phyloP scores from a whole-genome alignment of 2,329 filamentous ascomycete genomes.

The Chaetomiaceae sp. region DNA sequence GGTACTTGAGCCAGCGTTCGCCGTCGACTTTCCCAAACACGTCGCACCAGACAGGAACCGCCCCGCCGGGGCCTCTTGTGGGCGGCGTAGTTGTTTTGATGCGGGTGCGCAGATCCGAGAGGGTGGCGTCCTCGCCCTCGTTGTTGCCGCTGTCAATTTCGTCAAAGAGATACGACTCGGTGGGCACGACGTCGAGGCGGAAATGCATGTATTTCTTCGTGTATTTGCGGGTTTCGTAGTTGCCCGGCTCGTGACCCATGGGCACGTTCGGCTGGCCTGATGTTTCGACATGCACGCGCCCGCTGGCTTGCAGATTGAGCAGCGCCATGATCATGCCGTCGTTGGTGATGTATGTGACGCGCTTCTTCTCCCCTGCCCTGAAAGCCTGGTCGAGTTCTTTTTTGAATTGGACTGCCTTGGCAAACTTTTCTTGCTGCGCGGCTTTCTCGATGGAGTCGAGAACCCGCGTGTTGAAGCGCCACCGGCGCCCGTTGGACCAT shows the following conservation, averaged over 20 bases:
- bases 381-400: slow-evolving; percentile 54
- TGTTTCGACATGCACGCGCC: slow-evolving; percentile 51
- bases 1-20: slow-evolving; percentile 60
- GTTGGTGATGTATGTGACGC: slow-evolving; percentile 52
- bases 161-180: slow-evolving; percentile 53
- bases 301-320: slow-evolving; percentile 59
- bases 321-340: slow-evolving; percentile 65
- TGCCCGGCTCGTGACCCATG: slow-evolving; percentile 65
- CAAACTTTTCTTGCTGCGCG: slow-evolving; percentile 50
- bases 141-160: slow-evolving; percentile 29
- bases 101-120: slow-evolving; percentile 31
- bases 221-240: slow-evolving; percentile 67
- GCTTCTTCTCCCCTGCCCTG: slow-evolving; percentile 35
- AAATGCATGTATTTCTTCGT: slow-evolving; percentile 64
- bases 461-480: slow-evolving; percentile 58
- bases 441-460: slow-evolving; percentile 53
- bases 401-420: slow-evolving; percentile 59
- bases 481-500: slow-evolving; percentile 56
- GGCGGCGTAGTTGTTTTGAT: slow-evolving; percentile 39
- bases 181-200: slow-evolving; percentile 56
- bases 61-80: slow-evolving; percentile 38
- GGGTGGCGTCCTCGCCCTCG: slow-evolving; percentile 33
- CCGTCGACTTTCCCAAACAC: slow-evolving; percentile 58
- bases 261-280: slow-evolving; percentile 57
- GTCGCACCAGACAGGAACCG: slow-evolving; percentile 68